Base-by-base conservation (phyloP, 768 basidiomycete genomes). In the Podaxis pistillaris region DNA sequence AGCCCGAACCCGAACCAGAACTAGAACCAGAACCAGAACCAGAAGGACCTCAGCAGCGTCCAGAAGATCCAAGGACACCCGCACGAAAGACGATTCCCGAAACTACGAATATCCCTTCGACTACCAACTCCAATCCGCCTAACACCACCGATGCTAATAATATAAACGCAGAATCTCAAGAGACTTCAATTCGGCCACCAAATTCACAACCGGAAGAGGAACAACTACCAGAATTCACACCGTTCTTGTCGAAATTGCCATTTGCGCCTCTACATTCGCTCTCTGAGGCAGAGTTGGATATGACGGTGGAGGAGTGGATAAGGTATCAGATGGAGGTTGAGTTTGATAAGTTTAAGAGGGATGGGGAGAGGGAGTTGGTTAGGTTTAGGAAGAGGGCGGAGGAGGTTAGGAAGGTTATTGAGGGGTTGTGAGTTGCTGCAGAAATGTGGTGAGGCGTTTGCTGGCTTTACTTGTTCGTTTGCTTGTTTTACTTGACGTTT, bases 241-340 rank as follows among this genome's bases (percentile, higher is more conserved):
- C 82, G 4, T 71, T 79, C 11, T 72, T 84, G 36, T 79, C 82
- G 0, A 77, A 76, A 63, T 74, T 80, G 3, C 81, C 81, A 1
- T 82, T 82, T 61, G 72, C 73, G n/a, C 75, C 78, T 6, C 54
- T 81, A 30, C 72, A 74, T 22, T 70, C 71, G 24, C 76, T 91
- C 44, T 85, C 80, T 5, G 88, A 89, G 50, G 84, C 83, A 19
- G 90, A 94, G 70, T 78, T 87, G 63, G 75, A 79, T 19, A 88
- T 94, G 90, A 90, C 91, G 0, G 81, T 95, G 53, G 93, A 94
- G 68, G 85, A 94, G 68, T 91, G 91, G 85, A 86, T 94, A 62
- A 80, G 88, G 59, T 83, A 85, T 66, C 91, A 94, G 74, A 89
- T 92, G 71, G 81, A 80, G 65, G 73, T 84, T 51, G 82, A 92